phyloP scores from a whole-genome alignment of 2,329 filamentous ascomycete genomes.

The Capronia epimyces region DNA sequence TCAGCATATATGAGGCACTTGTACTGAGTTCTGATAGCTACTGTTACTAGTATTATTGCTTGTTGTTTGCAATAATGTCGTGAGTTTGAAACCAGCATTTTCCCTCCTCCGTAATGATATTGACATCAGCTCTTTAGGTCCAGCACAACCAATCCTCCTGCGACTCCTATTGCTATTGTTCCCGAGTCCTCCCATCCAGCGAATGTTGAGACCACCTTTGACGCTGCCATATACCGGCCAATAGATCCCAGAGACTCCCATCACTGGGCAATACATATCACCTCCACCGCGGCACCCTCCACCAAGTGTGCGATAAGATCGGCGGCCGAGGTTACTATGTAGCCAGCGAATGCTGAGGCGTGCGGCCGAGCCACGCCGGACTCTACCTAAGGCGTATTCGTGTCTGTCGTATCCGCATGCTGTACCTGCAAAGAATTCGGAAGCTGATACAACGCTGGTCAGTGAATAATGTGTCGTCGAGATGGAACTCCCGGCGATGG shows the following conservation, averaged over 20 bases:
- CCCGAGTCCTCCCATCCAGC: neutral
- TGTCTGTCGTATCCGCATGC: neutral
- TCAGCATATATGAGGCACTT: too few relatives aligned
- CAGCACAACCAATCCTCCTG: neutral
- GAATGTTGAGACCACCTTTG: neutral
- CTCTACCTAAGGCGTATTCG: conserved; percentile 1
- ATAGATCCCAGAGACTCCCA: neutral
- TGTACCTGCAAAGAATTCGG: neutral
- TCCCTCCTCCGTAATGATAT: neutral
- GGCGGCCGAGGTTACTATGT: neutral
- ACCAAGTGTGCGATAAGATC: conserved; percentile 2
- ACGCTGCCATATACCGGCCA: neutral
- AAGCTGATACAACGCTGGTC: neutral
- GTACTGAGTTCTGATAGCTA: too few relatives aligned
- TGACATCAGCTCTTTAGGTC: neutral
- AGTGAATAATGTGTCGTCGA: neutral
- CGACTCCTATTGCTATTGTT: neutral
- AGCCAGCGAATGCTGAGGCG: neutral
- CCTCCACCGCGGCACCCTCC: neutral
- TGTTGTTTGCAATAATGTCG: neutral
- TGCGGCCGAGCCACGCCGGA: conserved; percentile 3
- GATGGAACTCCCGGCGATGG: neutral
- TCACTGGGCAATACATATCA: neutral
- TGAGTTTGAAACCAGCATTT: neutral
- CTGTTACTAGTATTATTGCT: too few relatives aligned